A percentile compares a stretch with the other conserved stretches of the same genome.
phyloP scores from a whole-genome alignment of 306 rosid species.

The Astragalus glycyphyllos region DNA sequence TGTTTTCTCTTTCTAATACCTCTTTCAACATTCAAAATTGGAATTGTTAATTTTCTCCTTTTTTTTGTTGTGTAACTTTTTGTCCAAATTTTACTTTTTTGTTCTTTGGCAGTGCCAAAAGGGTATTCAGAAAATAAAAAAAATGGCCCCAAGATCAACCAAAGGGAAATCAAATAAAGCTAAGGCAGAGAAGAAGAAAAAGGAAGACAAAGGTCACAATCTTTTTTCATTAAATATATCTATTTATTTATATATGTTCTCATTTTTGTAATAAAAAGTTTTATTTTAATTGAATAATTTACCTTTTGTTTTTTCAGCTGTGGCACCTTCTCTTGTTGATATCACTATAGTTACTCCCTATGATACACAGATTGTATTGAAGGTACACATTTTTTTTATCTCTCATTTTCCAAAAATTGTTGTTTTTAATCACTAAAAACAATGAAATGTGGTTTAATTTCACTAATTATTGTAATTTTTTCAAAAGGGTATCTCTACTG shows the following conservation, averaged over 20 bases:
- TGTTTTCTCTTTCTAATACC: neutral
- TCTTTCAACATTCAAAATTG: neutral
- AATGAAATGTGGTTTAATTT: neutral
- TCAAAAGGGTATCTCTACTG: slow-evolving; percentile 90
- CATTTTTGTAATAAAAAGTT: neutral
- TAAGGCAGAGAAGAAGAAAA: slow-evolving; percentile 90
- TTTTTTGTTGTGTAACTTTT: slow-evolving; percentile 22
- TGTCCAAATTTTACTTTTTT: neutral
- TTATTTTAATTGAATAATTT: neutral
- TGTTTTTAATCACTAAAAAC: neutral
- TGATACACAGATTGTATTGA: slow-evolving; percentile 70
- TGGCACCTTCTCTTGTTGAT: slow-evolving; percentile 81
- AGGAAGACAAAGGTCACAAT: slow-evolving; percentile 86
- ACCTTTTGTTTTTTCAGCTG: slow-evolving; percentile 38
- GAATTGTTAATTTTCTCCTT: neutral
- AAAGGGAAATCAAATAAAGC: slow-evolving; percentile 77
- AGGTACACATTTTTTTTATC: slow-evolving; percentile 51
- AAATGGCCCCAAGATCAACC: slow-evolving; percentile 91
- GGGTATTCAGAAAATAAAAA: neutral
- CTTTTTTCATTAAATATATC: slow-evolving; percentile 10
- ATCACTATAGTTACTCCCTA: slow-evolving; percentile 72
- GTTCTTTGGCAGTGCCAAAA: slow-evolving; percentile 5
- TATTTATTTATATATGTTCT: too few relatives aligned
- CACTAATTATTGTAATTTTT: neutral
- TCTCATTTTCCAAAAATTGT: neutral